Evolutionary conservation across 768 basidiomycete genomes (phyloP), one percentile per base, ranked within the genome.

Genomic region (Termitomyces sp.): DNA sequence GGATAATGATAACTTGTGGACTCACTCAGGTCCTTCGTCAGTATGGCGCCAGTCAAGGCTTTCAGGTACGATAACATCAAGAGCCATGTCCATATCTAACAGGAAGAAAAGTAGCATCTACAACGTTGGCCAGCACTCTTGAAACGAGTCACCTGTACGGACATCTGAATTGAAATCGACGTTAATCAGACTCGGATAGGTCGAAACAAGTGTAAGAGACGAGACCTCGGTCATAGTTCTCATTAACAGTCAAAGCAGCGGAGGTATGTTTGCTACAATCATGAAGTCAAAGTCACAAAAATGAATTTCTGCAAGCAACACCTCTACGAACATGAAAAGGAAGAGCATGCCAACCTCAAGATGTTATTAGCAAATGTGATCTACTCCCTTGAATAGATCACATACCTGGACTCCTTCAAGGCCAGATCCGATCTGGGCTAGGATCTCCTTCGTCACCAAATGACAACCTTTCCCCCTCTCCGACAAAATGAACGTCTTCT

Each of bases 11-110:
- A 33, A 44, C 22, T 35, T 13, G 28, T 35, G 28, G 24, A 51
- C 47, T 73, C 67, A 94, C 92, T 96, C 94, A 47, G 87, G 90
- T 22, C 93, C 94, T 76, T 98, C 94, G 67, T 94, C 92, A 0
- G 86, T 91, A 70, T 97, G 94, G 40, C 75, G 74, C 93, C 94
- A 96, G 52, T 82, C 72, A 14, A 95, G 74, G 14, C 68, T 78
- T 68, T 97, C 94, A 0, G 94, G 94, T 0, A 98, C 92, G 58
- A 97, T 85, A 32, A 73, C 79, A 71, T 97, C 94, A 20, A 97
- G 74, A 4, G 92, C 91, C 92, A 95, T 96, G 65, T 92, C 86
- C 94, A 97, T 95, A 67, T 97, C 94, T 90, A 59, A 38, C 47
- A 41, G 11, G 3, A 28, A 33, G 46, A 11, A 33, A 33, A 38